Base-by-base conservation (phyloP, 176 grass and related monocot species). In the Urochloa ruziziensis region DNA sequence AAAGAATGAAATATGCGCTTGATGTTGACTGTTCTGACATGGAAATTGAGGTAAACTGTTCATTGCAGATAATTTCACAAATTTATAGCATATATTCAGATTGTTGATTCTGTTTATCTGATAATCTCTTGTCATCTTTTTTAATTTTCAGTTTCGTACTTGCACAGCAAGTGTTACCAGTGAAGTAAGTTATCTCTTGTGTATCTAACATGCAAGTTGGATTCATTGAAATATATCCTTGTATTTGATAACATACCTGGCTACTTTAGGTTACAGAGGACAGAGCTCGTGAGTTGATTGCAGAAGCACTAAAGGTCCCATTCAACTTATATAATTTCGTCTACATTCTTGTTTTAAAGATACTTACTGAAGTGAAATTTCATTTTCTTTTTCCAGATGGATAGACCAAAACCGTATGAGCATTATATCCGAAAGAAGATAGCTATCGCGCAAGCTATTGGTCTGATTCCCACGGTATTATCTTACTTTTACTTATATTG, bases 401-500 rank as follows among this genome's bases (percentile, higher is more conserved):
- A n/a, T 15, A 66, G 35, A 75, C 32, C 71, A 36, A 75, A 30
- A 30, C 40, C 54, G 44, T 84, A 84, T 36, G 59, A 53, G 73
- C 32, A 74, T 25, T 84, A 84, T 32, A 54, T 84, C 60, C 18
- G 7, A 75, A 84, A 53, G 82, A 84, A 83, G 58, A 64, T 83
- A 1, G 10, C 17, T 7, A 74, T 83, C 19, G 70, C 58, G 16
- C 15, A 13, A 28, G 10, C 43, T 29, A n/a, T 83, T 37, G 58
- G 81, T 39, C 8, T 83, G 58, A 64, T 53, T 36, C 10, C 58
- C 10, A 10, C 4, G 58, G 81, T 83, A 83, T 34, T 73, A 46
- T 82, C 53, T 70, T 48, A 62, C 7, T 62, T 9, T 48, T 71
- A 19, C 69, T 82, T 10, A 48, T 16, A 30, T 16, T 10, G 36